Evolutionary conservation across 2,329 filamentous ascomycete species (phyloP), one percentile per base, ranked within the genome.

Genomic region (Paecilomyces niveus): DNA sequence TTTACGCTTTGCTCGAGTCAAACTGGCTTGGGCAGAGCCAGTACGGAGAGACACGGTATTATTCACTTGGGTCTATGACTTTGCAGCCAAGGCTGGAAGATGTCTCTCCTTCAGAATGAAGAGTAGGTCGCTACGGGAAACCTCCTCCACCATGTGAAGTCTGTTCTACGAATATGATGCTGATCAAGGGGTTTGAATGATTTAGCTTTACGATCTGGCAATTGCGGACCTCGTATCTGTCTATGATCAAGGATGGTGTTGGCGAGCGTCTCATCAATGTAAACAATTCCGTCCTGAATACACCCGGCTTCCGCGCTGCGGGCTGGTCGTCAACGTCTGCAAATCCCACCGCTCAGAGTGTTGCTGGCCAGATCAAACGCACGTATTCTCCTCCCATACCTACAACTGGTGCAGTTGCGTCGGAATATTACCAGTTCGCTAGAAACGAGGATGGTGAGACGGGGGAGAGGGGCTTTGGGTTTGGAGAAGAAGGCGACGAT

Each of bases 301-400:
- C 85, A 52, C 82, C 84, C 21, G 84, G 83, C 18, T 87, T 87
- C 68, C 83, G 85, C 62, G 83, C 84, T 24, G 84, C 85, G 54
- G 85, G 85, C 65, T 88, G 85, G 85, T 73, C 76, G 26, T 73
- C 77, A 11, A 67, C 65, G 53, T 65, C 68, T 24, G 61, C 70
- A 32, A 72, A 68, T 56, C 63, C 76, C 72, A 65, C 66, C 57
- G 60, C 67, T 31, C 67, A 69, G 60, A 67, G 61, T 56, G 81
- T 84, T 60, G 75, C 77, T 26, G 76, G 80, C 24, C 81, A 84
- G 59, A 79, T 84, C 67, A 85, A 84, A 69, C 80, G 85, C 61
- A 85, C 85, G 21, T 86, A 87, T 70, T 87, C 85, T 10, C 85
- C 85, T 32, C 85, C 85, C 0, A 88, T 88, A 32, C 85, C 85